phyloP scores from a whole-genome alignment of 1,284 basidiomycete genomes.

The Apiotrichum brassicae region DNA sequence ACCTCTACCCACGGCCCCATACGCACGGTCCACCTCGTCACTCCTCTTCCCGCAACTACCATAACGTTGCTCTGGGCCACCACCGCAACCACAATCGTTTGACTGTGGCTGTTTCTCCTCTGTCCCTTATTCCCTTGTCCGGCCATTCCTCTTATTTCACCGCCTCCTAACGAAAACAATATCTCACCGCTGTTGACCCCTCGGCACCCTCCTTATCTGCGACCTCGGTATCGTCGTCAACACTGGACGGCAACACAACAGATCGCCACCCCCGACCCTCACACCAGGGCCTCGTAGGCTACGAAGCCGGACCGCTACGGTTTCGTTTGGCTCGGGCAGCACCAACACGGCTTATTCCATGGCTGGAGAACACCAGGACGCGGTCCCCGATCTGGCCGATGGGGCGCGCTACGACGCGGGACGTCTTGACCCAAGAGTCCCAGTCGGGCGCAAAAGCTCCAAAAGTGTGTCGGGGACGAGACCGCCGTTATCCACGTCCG shows the following conservation, averaged over 20 bases:
- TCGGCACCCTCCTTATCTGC: too few species aligned
- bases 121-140: too few species aligned
- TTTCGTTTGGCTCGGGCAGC: constrained; percentile 18
- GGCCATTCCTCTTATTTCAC: background rate
- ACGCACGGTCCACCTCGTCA: background rate
- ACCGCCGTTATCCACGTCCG: constrained; percentile 17
- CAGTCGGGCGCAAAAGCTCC: constrained; percentile 13
- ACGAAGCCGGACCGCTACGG: constrained; percentile 29
- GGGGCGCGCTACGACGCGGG: background rate
- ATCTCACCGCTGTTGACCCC: too few species aligned
- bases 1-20: background rate
- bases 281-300: constrained; percentile 12
- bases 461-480: constrained; percentile 24
- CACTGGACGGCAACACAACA: background rate
- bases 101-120: too few species aligned
- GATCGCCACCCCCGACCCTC: constrained; percentile 50
- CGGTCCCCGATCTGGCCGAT: background rate
- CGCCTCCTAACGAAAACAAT: too few species aligned
- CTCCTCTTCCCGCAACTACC: background rate
- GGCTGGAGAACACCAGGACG: background rate
- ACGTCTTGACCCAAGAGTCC: constrained; percentile 5
- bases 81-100: too few species aligned
- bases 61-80: too few species aligned
- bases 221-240: background rate
- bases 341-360: background rate